Percentiles rank a stretch among this genome's conserved stretches.
phyloP scores from a whole-genome alignment of 768 basidiomycete genomes.

The Rubroboletus satanas region DNA sequence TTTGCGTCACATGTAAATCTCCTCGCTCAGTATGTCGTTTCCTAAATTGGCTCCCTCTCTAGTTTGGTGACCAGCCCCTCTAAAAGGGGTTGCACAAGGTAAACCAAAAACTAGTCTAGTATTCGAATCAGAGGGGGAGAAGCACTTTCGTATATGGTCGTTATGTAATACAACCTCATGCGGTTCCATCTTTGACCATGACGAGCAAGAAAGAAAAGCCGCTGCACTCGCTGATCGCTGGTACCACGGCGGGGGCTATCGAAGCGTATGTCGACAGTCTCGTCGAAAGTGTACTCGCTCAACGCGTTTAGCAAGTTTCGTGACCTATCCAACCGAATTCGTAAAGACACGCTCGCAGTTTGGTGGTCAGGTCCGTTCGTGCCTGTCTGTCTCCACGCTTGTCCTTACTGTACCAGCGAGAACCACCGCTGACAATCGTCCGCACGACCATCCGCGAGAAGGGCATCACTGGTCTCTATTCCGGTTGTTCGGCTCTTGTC shows the following conservation, averaged over 20 bases:
- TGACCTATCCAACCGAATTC: slow-evolving; percentile 88
- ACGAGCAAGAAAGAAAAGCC: slow-evolving; percentile 74
- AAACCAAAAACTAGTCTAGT: no score
- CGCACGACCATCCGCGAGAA: slow-evolving; percentile 67
- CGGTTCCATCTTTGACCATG: slow-evolving; percentile 26
- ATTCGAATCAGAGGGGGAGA: no score
- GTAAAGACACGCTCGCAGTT: slow-evolving; percentile 95
- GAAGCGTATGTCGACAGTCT: slow-evolving; percentile 67
- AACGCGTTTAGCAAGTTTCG: slow-evolving; percentile 53
- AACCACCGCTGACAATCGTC: slow-evolving; percentile 72
- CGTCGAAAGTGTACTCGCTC: slow-evolving; percentile 11
- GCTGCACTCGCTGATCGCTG: slow-evolving; percentile 82
- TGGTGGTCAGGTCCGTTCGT: slow-evolving; percentile 57
- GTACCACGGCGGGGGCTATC: slow-evolving; percentile 86
- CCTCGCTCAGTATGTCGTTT: not conserved
- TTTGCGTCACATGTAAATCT: not conserved
- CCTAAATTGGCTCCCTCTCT: no score
- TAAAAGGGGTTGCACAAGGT: no score
- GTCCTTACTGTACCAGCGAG: slow-evolving; percentile 38
- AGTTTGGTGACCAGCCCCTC: no score
- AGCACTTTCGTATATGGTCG: no score
- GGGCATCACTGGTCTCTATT: slow-evolving; percentile 86
- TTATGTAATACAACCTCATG: not conserved
- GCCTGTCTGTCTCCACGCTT: not conserved
- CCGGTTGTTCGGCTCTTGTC: slow-evolving; percentile 85